Percentiles rank a stretch among this genome's conserved stretches.
These are phyloP conservation scores for Borovskyia barvae DNA, from an alignment of 208 protist genomes.

Conservation along the genomic window DNA sequence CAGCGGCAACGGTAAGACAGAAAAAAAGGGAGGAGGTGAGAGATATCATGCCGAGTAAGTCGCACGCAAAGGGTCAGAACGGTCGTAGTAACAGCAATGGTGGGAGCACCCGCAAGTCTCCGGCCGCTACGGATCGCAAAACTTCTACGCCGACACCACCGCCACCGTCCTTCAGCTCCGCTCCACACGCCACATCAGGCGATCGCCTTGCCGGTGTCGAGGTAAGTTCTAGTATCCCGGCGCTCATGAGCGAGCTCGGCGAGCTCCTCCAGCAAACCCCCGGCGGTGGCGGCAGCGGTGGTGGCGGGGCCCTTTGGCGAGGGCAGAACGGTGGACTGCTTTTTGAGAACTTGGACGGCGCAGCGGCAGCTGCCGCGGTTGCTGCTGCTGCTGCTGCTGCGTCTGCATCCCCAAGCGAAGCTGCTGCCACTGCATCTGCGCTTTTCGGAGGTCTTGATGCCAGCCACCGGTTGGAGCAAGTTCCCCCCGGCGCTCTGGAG, in stretches of 20 bases:
- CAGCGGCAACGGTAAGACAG: neutral
- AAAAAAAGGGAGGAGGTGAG: neutral
- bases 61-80: slow-evolving; percentile 1
- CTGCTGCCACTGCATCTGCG: no score
- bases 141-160: neutral
- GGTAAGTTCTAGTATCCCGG: slow-evolving; percentile 22
- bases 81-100: no score
- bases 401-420: no score
- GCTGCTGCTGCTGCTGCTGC: neutral
- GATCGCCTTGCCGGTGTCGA: slow-evolving; percentile 24
- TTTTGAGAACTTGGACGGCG: slow-evolving; percentile 20
- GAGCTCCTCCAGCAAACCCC: slow-evolving; percentile 29
- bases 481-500: slow-evolving; percentile 18
- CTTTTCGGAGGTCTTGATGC: slow-evolving; percentile 14
- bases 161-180: slow-evolving; percentile 17
- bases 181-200: slow-evolving; percentile 25
- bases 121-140: neutral
- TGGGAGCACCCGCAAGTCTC: slow-evolving; percentile 3
- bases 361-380: neutral
- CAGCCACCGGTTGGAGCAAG: slow-evolving; percentile 17
- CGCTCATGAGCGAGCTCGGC: slow-evolving; percentile 30
- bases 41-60: slow-evolving; percentile 15
- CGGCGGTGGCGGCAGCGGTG: neutral
- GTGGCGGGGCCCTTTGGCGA: slow-evolving; percentile 7
- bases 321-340: slow-evolving; percentile 32